phyloP scores from a whole-genome alignment of 306 rosid species.

The Inga oerstediana region DNA sequence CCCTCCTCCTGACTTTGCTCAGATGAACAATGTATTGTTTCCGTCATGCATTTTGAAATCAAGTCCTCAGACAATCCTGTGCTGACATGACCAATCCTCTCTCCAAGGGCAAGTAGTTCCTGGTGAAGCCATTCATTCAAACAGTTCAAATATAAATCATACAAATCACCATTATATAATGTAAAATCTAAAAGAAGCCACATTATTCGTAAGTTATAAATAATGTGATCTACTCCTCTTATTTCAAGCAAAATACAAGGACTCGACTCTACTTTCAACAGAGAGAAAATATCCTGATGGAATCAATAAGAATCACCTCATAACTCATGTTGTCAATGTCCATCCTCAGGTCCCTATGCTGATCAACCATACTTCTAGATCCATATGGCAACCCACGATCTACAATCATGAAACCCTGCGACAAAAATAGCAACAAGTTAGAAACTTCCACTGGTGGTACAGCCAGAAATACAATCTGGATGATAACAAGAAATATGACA shows the following conservation, averaged over 20 bases:
- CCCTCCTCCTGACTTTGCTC: slow-evolving; percentile 73
- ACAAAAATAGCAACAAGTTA: neutral
- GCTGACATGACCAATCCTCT: slow-evolving; percentile 78
- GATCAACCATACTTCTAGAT: slow-evolving; percentile 69
- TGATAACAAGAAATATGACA: neutral
- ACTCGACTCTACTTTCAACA: neutral
- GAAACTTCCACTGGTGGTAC: slow-evolving; percentile 13
- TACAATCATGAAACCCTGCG: slow-evolving; percentile 76
- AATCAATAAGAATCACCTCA: slow-evolving; percentile 53
- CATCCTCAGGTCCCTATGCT: slow-evolving; percentile 86
- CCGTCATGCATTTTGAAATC: slow-evolving; percentile 65
- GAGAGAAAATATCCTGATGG: neutral
- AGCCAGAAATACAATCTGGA: slow-evolving; percentile 7
- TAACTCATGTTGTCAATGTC: slow-evolving; percentile 84
- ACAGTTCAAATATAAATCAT: neutral
- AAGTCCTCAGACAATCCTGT: slow-evolving; percentile 76
- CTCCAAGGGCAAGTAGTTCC: slow-evolving; percentile 88
- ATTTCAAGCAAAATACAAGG: neutral
- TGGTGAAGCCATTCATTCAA: slow-evolving; percentile 36
- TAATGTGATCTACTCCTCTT: neutral
- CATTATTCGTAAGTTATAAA: neutral
- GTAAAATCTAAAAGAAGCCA: neutral
- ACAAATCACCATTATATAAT: neutral
- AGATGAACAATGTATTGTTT: slow-evolving; percentile 76
- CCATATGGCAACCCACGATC: slow-evolving; percentile 64